A percentile compares a stretch with the other conserved stretches of the same genome.
These are phyloP conservation scores for Lentinula aciculospora DNA, from an alignment of 768 basidiomycete species.

Conservation along the genomic window DNA sequence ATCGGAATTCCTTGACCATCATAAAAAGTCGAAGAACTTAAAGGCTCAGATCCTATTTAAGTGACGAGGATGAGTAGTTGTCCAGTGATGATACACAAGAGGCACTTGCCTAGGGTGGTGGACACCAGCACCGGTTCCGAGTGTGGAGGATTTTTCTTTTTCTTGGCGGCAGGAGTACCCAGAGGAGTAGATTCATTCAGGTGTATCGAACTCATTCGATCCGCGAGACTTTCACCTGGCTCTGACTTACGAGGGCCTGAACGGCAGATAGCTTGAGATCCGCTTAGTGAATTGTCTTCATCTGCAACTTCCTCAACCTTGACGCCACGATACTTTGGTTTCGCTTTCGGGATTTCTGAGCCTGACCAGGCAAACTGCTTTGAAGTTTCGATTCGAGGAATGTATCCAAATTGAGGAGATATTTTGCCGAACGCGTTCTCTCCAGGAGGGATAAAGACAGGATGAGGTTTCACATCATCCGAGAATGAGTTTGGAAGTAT, in stretches of 20 bases:
- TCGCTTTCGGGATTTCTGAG: neutral
- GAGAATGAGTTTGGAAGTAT: neutral
- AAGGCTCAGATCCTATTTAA: neutral
- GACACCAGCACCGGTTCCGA: neutral
- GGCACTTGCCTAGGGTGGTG: neutral
- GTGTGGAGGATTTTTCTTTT: neutral
- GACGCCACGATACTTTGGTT: neutral
- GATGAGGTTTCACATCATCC: neutral
- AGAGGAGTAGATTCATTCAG: neutral
- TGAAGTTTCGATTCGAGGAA: neutral
- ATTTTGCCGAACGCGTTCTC: neutral
- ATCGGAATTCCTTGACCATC: neutral
- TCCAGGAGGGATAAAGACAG: neutral
- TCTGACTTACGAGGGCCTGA: neutral
- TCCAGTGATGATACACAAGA: neutral
- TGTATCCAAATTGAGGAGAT: neutral
- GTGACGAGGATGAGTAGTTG: neutral
- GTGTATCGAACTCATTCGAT: neutral
- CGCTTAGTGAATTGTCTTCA: neutral
- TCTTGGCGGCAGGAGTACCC: neutral
- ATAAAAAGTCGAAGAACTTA: neutral
- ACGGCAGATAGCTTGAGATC: neutral
- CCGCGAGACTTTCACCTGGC: neutral
- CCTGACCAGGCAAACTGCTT: neutral
- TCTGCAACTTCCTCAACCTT: neutral